A percentile compares a stretch with the other conserved stretches of the same genome.
Conservation (phyloP, 169 alveolate genomes). For the Plasmodium chabaudi region DNA sequence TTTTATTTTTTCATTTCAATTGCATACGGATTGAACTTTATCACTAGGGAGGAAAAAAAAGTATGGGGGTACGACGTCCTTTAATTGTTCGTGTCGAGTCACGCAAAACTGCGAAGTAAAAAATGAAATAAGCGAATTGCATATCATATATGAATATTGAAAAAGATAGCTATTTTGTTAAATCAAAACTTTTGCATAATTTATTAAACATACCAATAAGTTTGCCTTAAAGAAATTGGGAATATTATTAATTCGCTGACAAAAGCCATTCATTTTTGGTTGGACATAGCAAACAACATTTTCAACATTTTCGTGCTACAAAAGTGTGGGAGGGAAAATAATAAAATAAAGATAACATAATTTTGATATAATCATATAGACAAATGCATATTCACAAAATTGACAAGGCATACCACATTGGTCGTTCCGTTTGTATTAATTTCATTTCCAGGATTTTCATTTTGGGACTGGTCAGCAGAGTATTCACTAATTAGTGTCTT, state of each 20-base stretch:
- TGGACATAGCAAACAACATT: slow-evolving; percentile 69
- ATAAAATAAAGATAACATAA: not conserved
- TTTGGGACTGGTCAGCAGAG: slow-evolving; percentile 22
- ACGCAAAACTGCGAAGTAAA: slow-evolving; percentile 52
- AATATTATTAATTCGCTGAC: slow-evolving; percentile 50
- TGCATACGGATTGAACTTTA: slow-evolving; percentile 28
- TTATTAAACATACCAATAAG: slow-evolving; percentile 17
- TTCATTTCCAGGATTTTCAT: slow-evolving; percentile 4
- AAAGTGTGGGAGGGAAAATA: not conserved
- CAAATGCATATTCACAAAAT: not conserved
- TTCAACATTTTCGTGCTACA: slow-evolving; percentile 33
- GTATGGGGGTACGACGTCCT: slow-evolving; percentile 56
- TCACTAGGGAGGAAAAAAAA: slow-evolving; percentile 43
- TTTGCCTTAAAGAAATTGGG: slow-evolving; percentile 57
- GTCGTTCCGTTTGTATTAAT: not conserved
- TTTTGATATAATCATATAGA: not conserved
- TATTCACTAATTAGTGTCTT: slow-evolving; percentile 36
- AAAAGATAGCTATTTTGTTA: too few relatives aligned
- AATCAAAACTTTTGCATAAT: not conserved
- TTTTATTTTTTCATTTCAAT: too few relatives aligned
- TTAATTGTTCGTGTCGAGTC: slow-evolving; percentile 47
- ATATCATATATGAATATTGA: too few relatives aligned
- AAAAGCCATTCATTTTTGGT: slow-evolving; percentile 54
- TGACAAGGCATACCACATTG: not conserved
- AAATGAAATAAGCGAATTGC: not conserved